A percentile compares a stretch with the other conserved stretches of the same genome.
These are phyloP conservation scores for Trichoderma reesei DNA, from an alignment of 495 filamentous ascomycete species.

Conservation along the genomic window DNA sequence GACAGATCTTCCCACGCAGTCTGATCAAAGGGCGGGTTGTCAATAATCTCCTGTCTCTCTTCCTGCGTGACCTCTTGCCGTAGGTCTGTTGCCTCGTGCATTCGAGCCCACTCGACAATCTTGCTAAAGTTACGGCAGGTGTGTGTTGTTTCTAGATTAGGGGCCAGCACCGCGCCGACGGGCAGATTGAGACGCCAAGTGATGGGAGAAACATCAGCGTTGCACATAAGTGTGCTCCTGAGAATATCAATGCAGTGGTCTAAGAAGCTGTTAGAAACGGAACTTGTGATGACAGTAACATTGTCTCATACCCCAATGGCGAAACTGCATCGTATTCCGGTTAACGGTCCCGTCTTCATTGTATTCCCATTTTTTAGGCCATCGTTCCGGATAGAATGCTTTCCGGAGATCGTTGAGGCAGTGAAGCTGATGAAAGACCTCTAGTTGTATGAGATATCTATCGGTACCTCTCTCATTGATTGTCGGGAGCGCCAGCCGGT, in stretches of 20 bases:
- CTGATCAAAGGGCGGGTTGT: background rate
- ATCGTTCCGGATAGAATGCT: background rate
- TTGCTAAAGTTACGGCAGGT: constrained; percentile 14
- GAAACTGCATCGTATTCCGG: background rate
- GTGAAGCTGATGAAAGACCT: constrained; percentile 4
- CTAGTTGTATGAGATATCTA: background rate
- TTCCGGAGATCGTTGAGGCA: constrained; percentile 7
- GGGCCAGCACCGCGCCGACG: constrained; percentile 7
- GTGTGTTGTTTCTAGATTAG: constrained; percentile 13
- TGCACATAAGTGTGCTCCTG: constrained; percentile 25
- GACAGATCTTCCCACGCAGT: background rate
- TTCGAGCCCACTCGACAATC: constrained; percentile 12
- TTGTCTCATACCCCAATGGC: background rate
- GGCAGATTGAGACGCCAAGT: constrained; percentile 17
- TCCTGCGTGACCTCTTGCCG: background rate
- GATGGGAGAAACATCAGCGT: constrained; percentile 23
- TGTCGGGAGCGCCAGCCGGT: background rate
- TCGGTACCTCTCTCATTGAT: background rate
- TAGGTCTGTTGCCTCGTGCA: constrained; percentile 8
- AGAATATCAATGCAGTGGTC: constrained; percentile 25
- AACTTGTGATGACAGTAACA: no score
- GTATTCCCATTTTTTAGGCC: no score
- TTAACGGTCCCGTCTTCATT: background rate
- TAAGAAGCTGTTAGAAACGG: background rate
- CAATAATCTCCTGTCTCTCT: background rate